Evolutionary conservation across 352 stramenopile genomes (phyloP).

Genomic region (Pythium aquatile): DNA sequence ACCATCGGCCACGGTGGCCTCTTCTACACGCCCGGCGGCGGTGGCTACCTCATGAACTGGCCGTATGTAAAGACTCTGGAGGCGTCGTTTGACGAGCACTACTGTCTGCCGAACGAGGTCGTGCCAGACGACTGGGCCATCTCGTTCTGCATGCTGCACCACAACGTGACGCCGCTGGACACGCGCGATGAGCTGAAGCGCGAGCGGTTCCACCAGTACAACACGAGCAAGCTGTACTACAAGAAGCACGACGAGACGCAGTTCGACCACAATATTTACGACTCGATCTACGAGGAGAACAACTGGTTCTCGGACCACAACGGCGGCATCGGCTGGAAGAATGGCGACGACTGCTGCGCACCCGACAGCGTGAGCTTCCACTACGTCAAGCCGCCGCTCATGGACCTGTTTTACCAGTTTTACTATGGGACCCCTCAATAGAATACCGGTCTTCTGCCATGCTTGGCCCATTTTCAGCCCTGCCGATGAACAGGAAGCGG

Average conservation of each 20-base stretch:
- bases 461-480: background rate
- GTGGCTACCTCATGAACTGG: conserved; percentile 85
- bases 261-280: conserved; percentile 71
- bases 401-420: conserved; percentile 84
- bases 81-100: conserved; percentile 65
- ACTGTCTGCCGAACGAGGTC: conserved; percentile 66
- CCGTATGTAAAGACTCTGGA: conserved; percentile 72
- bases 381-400: conserved; percentile 83
- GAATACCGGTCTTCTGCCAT: conserved; percentile 4
- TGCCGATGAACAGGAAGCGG: background rate
- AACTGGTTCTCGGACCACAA: conserved; percentile 89
- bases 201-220: conserved; percentile 86
- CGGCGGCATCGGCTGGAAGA: conserved; percentile 73
- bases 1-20: conserved; percentile 56
- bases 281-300: conserved; percentile 81
- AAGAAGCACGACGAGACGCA: conserved; percentile 61
- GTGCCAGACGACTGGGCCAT: conserved; percentile 86
- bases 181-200: conserved; percentile 65
- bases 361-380: conserved; percentile 82
- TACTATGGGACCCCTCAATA: conserved; percentile 54
- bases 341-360: conserved; percentile 70
- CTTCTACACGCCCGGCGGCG: conserved; percentile 81
- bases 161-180: conserved; percentile 63
- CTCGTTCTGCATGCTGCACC: conserved; percentile 83
- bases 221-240: conserved; percentile 69